Evolutionary conservation across 2,329 filamentous ascomycete genomes (phyloP), one percentile per base, ranked within the genome.

Genomic region (Bimuria novae-zelandiae): DNA sequence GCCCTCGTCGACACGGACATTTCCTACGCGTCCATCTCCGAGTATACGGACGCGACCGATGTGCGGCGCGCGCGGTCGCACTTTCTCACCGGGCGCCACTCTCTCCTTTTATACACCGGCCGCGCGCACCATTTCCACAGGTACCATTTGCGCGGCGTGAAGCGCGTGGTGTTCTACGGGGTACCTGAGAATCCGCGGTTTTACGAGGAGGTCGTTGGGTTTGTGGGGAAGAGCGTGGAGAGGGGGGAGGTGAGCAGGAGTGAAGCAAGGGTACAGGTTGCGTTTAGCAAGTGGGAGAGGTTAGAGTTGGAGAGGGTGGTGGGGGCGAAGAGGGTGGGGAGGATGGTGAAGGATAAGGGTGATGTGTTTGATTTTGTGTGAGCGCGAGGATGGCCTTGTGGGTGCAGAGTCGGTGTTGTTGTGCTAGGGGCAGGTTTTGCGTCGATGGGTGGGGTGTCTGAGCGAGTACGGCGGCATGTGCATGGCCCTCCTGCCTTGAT

Each of bases 91-190:
- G 94, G 92, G 4, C 82, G 92, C 14, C 89, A 97, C 70, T 85
- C 85, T 17, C 82, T 97, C 16, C 76, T 99, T 33, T 79, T 99
- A 14, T 99, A 97, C 76, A 95, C 92, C 1, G 93, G 96, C 72
- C 87, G 94, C 54, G 90, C 92, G n/a, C 94, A 99, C 75, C 94
- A 99, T 75, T 97, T 97, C 80, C 86, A 91, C 44, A 83, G 94
- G n/a, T 92, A 94, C 69, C 83, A 84, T 61, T 81, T 99, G 49
- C 83, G 85, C 30, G 94, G 94, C 19, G 91, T 94, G 12, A 87
- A 87, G 72, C 82, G 87, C 35, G 84, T 97, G n/a, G 82, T 97
- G 46, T 88, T 96, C 80, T 97, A 97, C 71, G 89, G 87, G 1
- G 74, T 97, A 27, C 94, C 94, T 0, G 93, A 97, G 64, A 96